Percentiles rank a stretch among this genome's conserved stretches.
phyloP scores from a whole-genome alignment of 1,139 yeast genomes.

The Blastobotrys serpentis region DNA sequence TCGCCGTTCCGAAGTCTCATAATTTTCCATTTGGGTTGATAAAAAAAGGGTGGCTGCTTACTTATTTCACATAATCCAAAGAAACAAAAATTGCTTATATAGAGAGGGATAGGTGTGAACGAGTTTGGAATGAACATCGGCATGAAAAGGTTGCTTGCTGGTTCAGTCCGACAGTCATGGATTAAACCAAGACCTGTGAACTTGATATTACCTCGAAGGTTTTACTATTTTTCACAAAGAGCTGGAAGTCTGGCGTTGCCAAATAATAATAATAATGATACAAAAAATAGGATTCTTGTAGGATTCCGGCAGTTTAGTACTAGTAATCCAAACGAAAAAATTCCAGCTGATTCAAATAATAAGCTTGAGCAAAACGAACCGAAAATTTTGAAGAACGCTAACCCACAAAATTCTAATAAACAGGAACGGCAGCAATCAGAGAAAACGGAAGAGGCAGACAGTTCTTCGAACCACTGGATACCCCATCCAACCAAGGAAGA shows the following conservation, averaged over 20 bases:
- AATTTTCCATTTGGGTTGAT: background rate
- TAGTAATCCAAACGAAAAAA: too few species aligned
- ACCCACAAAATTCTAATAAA: too few species aligned
- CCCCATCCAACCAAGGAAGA: conserved; percentile 45
- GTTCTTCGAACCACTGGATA: conserved; percentile 14
- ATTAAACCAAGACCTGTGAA: background rate
- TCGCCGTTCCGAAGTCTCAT: conserved; percentile 1
- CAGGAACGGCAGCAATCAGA: too few species aligned
- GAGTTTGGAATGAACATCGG: conserved; percentile 1
- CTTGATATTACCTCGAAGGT: background rate
- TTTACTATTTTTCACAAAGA: background rate
- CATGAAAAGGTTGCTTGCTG: background rate
- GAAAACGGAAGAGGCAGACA: background rate
- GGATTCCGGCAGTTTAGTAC: too few species aligned
- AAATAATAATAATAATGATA: background rate
- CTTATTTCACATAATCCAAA: background rate
- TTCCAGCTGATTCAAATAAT: too few species aligned
- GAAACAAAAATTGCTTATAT: background rate
- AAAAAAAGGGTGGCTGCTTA: conserved; percentile 1
- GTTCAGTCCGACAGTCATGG: background rate
- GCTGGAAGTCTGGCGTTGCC: background rate
- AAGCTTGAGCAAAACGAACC: too few species aligned
- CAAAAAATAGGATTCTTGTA: background rate
- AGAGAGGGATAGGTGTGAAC: background rate
- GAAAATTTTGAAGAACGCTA: too few species aligned